A percentile compares a stretch with the other conserved stretches of the same genome.
phyloP scores from a whole-genome alignment of 192 early-diverging fungal species.

The Backusella australiensis region DNA sequence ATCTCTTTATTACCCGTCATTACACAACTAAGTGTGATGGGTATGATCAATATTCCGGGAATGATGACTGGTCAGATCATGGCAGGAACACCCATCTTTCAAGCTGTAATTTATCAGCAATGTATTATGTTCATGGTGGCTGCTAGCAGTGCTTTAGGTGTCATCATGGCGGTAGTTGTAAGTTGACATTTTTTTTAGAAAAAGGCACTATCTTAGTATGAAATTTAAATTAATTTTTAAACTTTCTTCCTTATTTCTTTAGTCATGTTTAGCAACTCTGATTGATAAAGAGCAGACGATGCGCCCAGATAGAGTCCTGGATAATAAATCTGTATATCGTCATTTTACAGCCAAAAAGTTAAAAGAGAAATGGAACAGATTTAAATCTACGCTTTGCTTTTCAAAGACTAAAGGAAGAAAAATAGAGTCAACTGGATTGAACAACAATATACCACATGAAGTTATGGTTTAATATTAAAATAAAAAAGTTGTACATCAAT shows the following conservation, averaged over 20 bases:
- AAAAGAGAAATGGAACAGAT: background rate
- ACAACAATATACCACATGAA: background rate
- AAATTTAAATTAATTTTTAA: background rate
- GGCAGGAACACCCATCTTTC: constrained; percentile 75
- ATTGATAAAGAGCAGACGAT: constrained; percentile 22
- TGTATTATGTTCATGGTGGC: constrained; percentile 88
- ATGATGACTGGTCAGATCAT: constrained; percentile 89
- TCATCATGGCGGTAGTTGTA: constrained; percentile 51
- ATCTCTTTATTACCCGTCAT: constrained; percentile 79
- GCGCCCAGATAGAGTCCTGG: constrained; percentile 13
- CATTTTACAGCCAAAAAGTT: background rate
- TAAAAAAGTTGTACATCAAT: background rate
- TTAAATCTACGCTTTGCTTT: background rate
- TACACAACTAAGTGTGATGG: constrained; percentile 79
- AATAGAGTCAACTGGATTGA: constrained; percentile 2
- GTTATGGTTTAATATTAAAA: background rate
- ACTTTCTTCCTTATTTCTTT: background rate
- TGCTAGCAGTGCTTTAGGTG: constrained; percentile 66
- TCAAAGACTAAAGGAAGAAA: background rate
- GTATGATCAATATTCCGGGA: constrained; percentile 85
- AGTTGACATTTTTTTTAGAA: constrained; percentile 9
- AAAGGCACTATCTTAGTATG: background rate
- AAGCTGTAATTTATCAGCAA: constrained; percentile 81
- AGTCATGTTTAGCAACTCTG: constrained; percentile 19
- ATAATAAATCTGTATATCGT: constrained; percentile 10